These are phyloP conservation scores for Fusarium foetens DNA, from an alignment of 2,329 filamentous ascomycete species.

Conservation along the genomic window DNA sequence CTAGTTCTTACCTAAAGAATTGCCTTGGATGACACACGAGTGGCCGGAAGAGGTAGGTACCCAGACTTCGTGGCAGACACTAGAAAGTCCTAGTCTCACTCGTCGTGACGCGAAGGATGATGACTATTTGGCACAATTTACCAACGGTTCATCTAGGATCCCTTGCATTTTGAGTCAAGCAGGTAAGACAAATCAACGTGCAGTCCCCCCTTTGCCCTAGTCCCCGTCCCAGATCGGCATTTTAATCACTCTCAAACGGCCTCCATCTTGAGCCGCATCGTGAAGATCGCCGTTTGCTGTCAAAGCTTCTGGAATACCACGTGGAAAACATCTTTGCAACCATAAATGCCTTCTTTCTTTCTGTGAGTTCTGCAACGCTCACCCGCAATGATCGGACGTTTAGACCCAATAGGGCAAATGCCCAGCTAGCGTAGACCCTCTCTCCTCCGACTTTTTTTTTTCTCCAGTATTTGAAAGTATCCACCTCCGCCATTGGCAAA, in stretches of 20 bases:
- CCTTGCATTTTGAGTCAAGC: background rate
- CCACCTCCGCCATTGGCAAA: slow-evolving; percentile 28
- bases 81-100: background rate
- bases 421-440: slow-evolving; percentile 16
- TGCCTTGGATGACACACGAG: slow-evolving; percentile 3
- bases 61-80: background rate
- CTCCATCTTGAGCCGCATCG: slow-evolving; percentile 11
- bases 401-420: slow-evolving; percentile 14
- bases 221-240: slow-evolving; percentile 3
- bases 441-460: slow-evolving; percentile 1
- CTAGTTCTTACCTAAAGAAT: slow-evolving; percentile 27
- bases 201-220: background rate
- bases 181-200: background rate
- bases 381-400: background rate
- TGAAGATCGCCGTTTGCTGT: background rate
- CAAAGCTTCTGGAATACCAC: slow-evolving; percentile 28
- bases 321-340: background rate
- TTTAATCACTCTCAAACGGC: background rate
- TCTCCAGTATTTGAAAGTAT: slow-evolving; percentile 21
- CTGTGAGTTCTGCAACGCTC: background rate
- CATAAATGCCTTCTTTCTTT: background rate
- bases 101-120: slow-evolving; percentile 15
- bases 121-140: background rate
- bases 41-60: slow-evolving; percentile 17
- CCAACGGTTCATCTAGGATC: background rate